Conservation (phyloP, 139 green algal species). For the Mychonastes homosphaera region DNA sequence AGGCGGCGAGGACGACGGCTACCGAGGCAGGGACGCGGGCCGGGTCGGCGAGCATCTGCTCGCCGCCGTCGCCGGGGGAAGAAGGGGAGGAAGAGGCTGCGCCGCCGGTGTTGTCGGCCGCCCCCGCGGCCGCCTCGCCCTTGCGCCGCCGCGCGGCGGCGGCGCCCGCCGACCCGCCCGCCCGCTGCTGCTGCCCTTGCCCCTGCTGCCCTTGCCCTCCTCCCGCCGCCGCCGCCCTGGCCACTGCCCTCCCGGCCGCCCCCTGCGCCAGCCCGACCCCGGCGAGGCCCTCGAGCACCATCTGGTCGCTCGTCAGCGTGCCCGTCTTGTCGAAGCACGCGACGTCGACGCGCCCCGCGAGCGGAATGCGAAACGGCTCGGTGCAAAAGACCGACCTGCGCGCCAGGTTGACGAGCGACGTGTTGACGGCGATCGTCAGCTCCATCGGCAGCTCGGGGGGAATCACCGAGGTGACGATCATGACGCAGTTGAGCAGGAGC, state of each 20-base stretch:
- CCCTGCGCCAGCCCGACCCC: constrained; percentile 14
- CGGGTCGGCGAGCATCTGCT: constrained; percentile 25
- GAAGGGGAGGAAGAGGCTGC: not conserved
- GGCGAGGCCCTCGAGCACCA: constrained; percentile 70
- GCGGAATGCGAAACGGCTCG: constrained; percentile 94
- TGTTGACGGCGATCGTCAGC: constrained; percentile 88
- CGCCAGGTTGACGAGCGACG: constrained; percentile 46
- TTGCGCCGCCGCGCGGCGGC: not conserved
- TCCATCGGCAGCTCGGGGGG: constrained; percentile 97
- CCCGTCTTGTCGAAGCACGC: constrained; percentile 99
- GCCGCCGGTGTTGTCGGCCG: too few species aligned
- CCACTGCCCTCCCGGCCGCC: too few species aligned
- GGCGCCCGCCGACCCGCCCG: constrained; percentile 5
- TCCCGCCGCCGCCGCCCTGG: not conserved
- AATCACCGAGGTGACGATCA: constrained; percentile 96
- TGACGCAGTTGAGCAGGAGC: constrained; percentile 93
- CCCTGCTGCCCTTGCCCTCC: too few species aligned
- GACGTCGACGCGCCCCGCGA: constrained; percentile 81
- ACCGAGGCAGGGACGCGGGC: constrained; percentile 7
- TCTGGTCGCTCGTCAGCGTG: constrained; percentile 89
- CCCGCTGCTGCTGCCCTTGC: too few species aligned
- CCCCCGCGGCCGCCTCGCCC: too few species aligned
- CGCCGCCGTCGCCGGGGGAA: not conserved
- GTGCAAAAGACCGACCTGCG: constrained; percentile 90
- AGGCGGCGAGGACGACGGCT: constrained; percentile 66